Evolutionary conservation across 345 rosid species (phyloP).

Genomic region (Erodium maritimum): DNA sequence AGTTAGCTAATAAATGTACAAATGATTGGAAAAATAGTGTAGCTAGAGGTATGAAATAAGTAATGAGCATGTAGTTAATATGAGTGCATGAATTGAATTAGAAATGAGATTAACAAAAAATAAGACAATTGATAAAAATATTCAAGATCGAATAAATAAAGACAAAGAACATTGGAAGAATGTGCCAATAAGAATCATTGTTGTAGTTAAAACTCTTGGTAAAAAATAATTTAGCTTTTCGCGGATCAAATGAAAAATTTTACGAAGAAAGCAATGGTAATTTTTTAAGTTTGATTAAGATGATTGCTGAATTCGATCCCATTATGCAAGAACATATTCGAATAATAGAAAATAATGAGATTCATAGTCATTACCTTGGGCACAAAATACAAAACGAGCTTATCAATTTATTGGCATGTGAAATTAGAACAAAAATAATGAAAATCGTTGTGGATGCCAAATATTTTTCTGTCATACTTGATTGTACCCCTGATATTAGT

Average conservation of each 20-base stretch:
- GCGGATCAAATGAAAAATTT: neutral
- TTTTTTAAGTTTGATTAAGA: neutral
- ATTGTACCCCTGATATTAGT: neutral
- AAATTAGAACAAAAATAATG: too few relatives aligned
- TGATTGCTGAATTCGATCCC: neutral
- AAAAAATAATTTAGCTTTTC: slow-evolving; percentile 2
- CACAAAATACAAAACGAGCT: too few relatives aligned
- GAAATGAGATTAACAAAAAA: neutral
- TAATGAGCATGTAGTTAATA: too few relatives aligned
- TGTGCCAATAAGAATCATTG: neutral
- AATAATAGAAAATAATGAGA: too few relatives aligned
- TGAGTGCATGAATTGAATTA: neutral
- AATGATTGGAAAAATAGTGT: too few relatives aligned
- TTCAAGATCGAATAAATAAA: neutral
- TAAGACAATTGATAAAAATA: neutral
- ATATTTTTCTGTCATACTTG: neutral
- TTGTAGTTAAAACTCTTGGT: neutral
- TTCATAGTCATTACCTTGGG: too few relatives aligned
- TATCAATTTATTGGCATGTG: too few relatives aligned
- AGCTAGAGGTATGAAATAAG: too few relatives aligned
- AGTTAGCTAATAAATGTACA: too few relatives aligned
- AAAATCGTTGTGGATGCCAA: neutral
- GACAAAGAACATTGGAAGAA: slow-evolving; percentile 1
- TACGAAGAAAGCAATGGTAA: neutral
- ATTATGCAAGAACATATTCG: too few relatives aligned